A percentile compares a stretch with the other conserved stretches of the same genome.
Evolutionary conservation across 2,329 filamentous ascomycete genomes (phyloP).

Genomic region (Colletotrichum sp.): DNA sequence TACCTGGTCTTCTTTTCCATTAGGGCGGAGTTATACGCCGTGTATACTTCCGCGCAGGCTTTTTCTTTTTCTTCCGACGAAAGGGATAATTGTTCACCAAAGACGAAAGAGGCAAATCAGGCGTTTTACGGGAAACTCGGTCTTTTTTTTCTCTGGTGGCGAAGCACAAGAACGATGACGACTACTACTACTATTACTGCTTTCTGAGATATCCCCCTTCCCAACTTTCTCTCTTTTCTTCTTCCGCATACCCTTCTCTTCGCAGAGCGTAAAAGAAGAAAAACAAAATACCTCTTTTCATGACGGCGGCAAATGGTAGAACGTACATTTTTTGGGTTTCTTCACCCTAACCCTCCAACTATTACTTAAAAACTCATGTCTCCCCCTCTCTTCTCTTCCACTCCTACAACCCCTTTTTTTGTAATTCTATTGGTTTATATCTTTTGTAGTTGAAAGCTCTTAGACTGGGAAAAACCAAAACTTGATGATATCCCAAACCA

Average conservation of each 20-base stretch:
- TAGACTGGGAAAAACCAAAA: neutral
- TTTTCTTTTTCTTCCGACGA: neutral
- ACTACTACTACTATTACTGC: slow-evolving; percentile 1
- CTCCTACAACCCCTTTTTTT: neutral
- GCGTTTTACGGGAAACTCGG: slow-evolving; percentile 24
- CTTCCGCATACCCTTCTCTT: neutral
- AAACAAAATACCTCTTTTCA: neutral
- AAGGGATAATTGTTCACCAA: neutral
- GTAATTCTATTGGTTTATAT: slow-evolving; percentile 5
- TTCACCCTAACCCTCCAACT: neutral
- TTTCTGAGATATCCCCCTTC: slow-evolving; percentile 13
- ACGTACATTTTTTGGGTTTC: slow-evolving; percentile 12
- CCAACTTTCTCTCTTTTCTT: neutral
- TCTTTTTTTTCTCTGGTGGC: slow-evolving; percentile 42
- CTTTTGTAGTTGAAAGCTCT: neutral
- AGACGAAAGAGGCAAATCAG: neutral
- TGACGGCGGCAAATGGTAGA: slow-evolving; percentile 7
- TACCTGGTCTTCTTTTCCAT: neutral
- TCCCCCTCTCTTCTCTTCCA: neutral
- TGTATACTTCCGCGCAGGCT: neutral
- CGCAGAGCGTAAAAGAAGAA: neutral
- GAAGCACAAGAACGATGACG: slow-evolving; percentile 20
- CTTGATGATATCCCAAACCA: neutral
- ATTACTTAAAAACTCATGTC: neutral
- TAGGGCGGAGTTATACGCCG: neutral